phyloP scores from a whole-genome alignment of 352 stramenopile species.

The Globisporangium canariense region DNA sequence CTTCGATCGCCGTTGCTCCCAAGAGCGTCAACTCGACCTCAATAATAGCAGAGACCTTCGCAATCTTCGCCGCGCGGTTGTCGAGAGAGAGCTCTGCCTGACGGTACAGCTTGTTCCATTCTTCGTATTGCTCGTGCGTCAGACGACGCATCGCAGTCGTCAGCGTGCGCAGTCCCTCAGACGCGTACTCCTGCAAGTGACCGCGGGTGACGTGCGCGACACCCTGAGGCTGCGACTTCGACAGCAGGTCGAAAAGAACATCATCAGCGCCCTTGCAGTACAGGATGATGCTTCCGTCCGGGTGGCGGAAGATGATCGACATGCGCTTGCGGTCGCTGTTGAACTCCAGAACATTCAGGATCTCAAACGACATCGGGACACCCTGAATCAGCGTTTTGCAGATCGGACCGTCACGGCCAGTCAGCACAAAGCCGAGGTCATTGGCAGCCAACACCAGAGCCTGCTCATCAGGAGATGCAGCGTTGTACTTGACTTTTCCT shows the following conservation, averaged over 20 bases:
- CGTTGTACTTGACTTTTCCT: slow-evolving; percentile 73
- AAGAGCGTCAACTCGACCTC: slow-evolving; percentile 86
- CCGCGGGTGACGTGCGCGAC: slow-evolving; percentile 75
- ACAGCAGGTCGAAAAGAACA: slow-evolving; percentile 71
- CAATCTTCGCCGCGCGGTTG: slow-evolving; percentile 66
- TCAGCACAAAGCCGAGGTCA: slow-evolving; percentile 72
- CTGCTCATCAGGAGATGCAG: slow-evolving; percentile 81
- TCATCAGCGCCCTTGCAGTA: slow-evolving; percentile 87
- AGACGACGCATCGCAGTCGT: slow-evolving; percentile 73
- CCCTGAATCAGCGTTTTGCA: slow-evolving; percentile 73
- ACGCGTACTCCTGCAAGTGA: slow-evolving; percentile 82
- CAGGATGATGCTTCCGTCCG: slow-evolving; percentile 63
- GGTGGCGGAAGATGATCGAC: slow-evolving; percentile 93
- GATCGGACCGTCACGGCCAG: slow-evolving; percentile 57
- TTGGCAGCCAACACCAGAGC: slow-evolving; percentile 71
- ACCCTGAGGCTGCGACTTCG: slow-evolving; percentile 65
- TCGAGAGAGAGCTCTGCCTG: slow-evolving; percentile 80
- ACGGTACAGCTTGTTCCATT: slow-evolving; percentile 67
- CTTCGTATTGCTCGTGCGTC: slow-evolving; percentile 63
- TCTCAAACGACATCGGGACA: slow-evolving; percentile 76
- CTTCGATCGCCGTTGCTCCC: slow-evolving; percentile 91
- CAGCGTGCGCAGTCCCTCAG: slow-evolving; percentile 69
- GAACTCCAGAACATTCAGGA: slow-evolving; percentile 98
- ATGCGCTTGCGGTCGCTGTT: slow-evolving; percentile 98
- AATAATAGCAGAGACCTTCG: slow-evolving; percentile 72